These are phyloP conservation scores for Lumnitzera littorea DNA, from an alignment of 345 rosid species.

Conservation along the genomic window DNA sequence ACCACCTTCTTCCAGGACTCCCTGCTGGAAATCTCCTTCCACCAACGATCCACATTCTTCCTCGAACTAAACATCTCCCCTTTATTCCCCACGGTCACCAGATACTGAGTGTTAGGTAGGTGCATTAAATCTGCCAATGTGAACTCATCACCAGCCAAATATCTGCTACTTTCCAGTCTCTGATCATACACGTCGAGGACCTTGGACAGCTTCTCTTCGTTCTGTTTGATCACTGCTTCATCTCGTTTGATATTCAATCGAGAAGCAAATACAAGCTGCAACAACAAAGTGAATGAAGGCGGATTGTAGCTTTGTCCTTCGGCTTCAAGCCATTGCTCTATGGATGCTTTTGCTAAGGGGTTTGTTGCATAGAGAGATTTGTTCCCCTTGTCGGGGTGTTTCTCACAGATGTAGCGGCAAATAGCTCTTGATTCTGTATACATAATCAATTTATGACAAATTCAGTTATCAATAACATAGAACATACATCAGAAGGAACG, in stretches of 20 bases:
- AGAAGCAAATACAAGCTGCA: slow-evolving; percentile 58
- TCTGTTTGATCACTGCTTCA: slow-evolving; percentile 28
- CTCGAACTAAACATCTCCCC: slow-evolving; percentile 39
- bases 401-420: slow-evolving; percentile 53
- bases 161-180: slow-evolving; percentile 42
- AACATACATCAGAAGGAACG: too few species aligned
- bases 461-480: background rate
- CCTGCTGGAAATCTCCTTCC: slow-evolving; percentile 55
- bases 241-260: slow-evolving; percentile 53
- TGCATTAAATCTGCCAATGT: slow-evolving; percentile 70
- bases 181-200: slow-evolving; percentile 57
- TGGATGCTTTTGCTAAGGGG: slow-evolving; percentile 54
- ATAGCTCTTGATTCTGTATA: slow-evolving; percentile 52
- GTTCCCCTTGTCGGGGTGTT: slow-evolving; percentile 44
- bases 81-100: slow-evolving; percentile 30
- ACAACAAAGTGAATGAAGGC: slow-evolving; percentile 40
- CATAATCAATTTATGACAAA: background rate
- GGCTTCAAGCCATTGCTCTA: slow-evolving; percentile 77
- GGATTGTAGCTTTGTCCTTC: slow-evolving; percentile 60
- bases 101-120: slow-evolving; percentile 43
- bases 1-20: slow-evolving; percentile 70
- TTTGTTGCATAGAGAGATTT: slow-evolving; percentile 39
- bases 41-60: slow-evolving; percentile 64
- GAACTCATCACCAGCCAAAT: slow-evolving; percentile 64
- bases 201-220: slow-evolving; percentile 40